Evolutionary conservation across 1,139 yeast species (phyloP).

Genomic region (Hemisphaericaspora subhashii): DNA sequence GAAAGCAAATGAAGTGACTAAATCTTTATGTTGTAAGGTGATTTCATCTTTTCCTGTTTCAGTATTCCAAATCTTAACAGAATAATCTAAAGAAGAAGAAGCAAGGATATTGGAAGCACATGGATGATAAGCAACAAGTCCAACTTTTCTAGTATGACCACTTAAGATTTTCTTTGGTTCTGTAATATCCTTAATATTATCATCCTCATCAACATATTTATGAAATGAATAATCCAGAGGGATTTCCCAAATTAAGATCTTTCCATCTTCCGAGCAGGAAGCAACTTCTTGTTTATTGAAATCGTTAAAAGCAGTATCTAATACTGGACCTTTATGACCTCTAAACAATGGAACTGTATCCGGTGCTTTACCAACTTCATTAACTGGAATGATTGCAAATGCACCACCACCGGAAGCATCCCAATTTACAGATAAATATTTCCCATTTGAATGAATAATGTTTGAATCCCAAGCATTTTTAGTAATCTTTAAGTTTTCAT

Average conservation of each 20-base stretch:
- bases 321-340: constrained; percentile 93
- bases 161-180: constrained; percentile 65
- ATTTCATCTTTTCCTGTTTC: constrained; percentile 69
- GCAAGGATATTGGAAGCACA: constrained; percentile 84
- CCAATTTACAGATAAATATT: constrained; percentile 86
- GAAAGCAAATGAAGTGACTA: constrained; percentile 88
- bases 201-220: constrained; percentile 57
- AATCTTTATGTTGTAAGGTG: constrained; percentile 81
- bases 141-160: constrained; percentile 94
- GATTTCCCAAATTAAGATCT: constrained; percentile 81
- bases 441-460: constrained; percentile 75
- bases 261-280: constrained; percentile 90
- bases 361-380: constrained; percentile 90
- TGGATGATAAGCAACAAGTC: constrained; percentile 90
- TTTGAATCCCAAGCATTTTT: constrained; percentile 97
- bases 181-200: constrained; percentile 63
- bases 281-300: constrained; percentile 75
- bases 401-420: constrained; percentile 97
- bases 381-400: constrained; percentile 85
- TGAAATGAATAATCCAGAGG: constrained; percentile 78
- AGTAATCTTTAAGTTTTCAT: constrained; percentile 82
- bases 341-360: constrained; percentile 90
- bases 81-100: constrained; percentile 84
- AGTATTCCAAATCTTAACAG: constrained; percentile 88
- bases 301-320: constrained; percentile 94